phyloP scores from a whole-genome alignment of 495 filamentous ascomycete genomes.

The Thermothielavioides terrestris region DNA sequence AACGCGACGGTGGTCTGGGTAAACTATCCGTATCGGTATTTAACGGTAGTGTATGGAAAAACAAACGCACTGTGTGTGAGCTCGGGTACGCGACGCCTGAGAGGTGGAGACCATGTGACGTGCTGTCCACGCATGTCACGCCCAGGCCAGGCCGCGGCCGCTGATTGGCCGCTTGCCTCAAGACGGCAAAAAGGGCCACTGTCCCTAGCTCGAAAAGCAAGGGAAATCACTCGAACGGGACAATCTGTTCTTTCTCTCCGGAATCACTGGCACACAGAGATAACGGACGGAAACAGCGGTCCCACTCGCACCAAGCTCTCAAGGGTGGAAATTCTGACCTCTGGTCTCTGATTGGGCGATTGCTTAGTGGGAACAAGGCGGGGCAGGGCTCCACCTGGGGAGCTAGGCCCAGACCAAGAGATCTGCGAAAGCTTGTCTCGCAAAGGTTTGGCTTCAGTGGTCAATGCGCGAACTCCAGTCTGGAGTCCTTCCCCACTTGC shows the following conservation, averaged over 20 bases:
- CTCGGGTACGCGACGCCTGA: background rate
- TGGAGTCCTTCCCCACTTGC: background rate
- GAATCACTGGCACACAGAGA: no score
- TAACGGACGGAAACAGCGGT: no score
- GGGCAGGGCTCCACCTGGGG: background rate
- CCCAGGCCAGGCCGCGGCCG: no score
- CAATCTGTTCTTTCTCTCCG: background rate
- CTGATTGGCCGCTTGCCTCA: background rate
- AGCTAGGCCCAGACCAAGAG: background rate
- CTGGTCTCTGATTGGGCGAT: background rate
- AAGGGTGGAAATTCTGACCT: background rate
- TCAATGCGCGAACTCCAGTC: background rate
- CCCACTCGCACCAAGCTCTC: background rate
- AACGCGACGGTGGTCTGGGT: no score
- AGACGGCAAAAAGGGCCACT: no score
- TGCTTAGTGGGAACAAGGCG: background rate
- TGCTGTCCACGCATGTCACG: conserved; percentile 12
- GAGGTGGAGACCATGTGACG: conserved; percentile 13
- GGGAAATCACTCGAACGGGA: background rate
- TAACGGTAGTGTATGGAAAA: no score
- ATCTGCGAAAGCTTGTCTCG: conserved; percentile 14
- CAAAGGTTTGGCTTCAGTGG: conserved; percentile 1
- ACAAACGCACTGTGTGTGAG: background rate
- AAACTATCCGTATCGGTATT: no score
- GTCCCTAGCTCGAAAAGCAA: background rate